These are phyloP conservation scores for Mycena kentingensis DNA, from an alignment of 768 basidiomycete genomes.

Conservation along the genomic window DNA sequence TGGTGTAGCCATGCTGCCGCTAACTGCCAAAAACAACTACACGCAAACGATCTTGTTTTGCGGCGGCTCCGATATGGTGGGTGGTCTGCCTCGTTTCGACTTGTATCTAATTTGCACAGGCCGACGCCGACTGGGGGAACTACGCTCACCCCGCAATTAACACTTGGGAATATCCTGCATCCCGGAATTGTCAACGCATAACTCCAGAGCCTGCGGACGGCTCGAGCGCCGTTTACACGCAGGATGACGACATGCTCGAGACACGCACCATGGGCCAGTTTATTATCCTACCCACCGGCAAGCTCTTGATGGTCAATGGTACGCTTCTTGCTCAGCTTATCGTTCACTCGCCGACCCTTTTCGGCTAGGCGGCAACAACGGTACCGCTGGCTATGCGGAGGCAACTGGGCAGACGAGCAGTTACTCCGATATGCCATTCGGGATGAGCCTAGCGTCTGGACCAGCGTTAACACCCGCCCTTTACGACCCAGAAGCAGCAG, in stretches of 20 bases:
- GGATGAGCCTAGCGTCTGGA: constrained; percentile 74
- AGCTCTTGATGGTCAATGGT: constrained; percentile 76
- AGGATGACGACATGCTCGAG: constrained; percentile 76
- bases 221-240: constrained; percentile 55
- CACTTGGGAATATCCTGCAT: constrained; percentile 72
- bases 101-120: background rate
- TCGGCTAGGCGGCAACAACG: constrained; percentile 58
- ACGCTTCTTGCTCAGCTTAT: background rate
- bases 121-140: constrained; percentile 71
- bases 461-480: constrained; percentile 80
- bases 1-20: constrained; percentile 85
- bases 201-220: constrained; percentile 82
- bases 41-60: constrained; percentile 86
- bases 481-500: constrained; percentile 74
- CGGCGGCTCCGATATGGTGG: constrained; percentile 76
- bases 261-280: constrained; percentile 92
- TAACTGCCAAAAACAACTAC: constrained; percentile 89
- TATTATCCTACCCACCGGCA: constrained; percentile 78
- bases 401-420: constrained; percentile 49
- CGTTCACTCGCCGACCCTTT: background rate
- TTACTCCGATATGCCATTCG: constrained; percentile 62
- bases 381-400: constrained; percentile 85
- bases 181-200: constrained; percentile 76
- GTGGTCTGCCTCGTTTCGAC: background rate
- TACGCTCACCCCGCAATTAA: constrained; percentile 73